Evolutionary conservation across 176 grass and related monocot genomes (phyloP).

Genomic region (Otatea glauca): DNA sequence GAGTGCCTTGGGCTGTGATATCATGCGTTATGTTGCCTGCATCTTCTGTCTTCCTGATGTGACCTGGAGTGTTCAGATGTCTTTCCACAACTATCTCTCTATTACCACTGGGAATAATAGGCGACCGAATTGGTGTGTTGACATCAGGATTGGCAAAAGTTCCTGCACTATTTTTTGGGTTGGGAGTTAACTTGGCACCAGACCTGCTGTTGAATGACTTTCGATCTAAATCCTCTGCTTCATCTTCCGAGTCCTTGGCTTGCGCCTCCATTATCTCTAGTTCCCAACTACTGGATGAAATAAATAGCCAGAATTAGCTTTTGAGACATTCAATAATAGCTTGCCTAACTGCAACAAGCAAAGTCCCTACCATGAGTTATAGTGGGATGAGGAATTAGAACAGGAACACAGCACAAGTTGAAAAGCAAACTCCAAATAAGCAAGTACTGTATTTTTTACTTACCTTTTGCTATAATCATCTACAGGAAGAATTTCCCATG

Average conservation of each 20-base stretch:
- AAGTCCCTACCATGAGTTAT: not conserved
- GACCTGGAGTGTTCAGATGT: too few species aligned
- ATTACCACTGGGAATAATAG: too few species aligned
- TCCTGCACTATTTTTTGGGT: too few species aligned
- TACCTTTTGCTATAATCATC: constrained; percentile 81
- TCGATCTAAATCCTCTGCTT: constrained; percentile 47
- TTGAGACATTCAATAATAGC: constrained; percentile 5
- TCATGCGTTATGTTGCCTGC: too few species aligned
- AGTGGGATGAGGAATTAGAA: not conserved
- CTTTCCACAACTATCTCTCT: too few species aligned
- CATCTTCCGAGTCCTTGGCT: constrained; percentile 77
- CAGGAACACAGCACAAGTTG: not conserved
- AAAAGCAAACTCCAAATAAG: constrained; percentile 26
- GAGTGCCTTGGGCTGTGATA: too few species aligned
- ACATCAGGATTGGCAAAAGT: too few species aligned
- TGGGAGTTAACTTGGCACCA: not conserved
- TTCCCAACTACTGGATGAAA: constrained; percentile 75
- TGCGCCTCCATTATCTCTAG: constrained; percentile 81
- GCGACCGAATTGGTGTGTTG: too few species aligned
- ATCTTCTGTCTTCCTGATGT: too few species aligned
- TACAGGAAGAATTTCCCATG: constrained; percentile 75
- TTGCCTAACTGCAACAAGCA: constrained; percentile 23
- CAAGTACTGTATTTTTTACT: constrained; percentile 7
- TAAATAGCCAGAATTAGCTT: constrained; percentile 38
- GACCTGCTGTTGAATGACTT: constrained; percentile 37